Conservation (phyloP, 2,329 filamentous ascomycete species). For the Monosporascus sp. region DNA sequence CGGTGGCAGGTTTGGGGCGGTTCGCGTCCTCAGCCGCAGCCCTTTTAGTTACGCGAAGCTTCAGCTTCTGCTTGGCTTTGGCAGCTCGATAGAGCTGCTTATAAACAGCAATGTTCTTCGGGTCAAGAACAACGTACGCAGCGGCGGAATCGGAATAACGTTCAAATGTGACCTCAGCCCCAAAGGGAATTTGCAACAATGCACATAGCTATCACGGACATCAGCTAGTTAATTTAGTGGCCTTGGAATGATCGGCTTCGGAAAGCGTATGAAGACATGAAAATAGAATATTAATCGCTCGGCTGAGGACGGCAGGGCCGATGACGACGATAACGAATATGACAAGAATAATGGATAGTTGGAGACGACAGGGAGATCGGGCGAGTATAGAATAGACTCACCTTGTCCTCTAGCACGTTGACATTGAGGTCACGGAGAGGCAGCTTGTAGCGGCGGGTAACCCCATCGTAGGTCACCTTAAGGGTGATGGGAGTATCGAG, state of each 20-base stretch:
- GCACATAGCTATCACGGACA: conserved; percentile 55
- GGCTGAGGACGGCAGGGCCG: conserved; percentile 42
- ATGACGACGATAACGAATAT: conserved; percentile 63
- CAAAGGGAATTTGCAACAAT: conserved; percentile 59
- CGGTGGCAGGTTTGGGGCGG: conserved; percentile 38
- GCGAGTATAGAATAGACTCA: conserved; percentile 44
- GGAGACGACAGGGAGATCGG: neutral
- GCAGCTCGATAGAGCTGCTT: conserved; percentile 96
- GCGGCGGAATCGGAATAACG: conserved; percentile 92
- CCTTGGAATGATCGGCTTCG: too few relatives aligned
- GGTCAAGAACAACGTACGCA: conserved; percentile 74
- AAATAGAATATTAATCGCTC: neutral
- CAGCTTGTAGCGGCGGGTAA: conserved; percentile 80
- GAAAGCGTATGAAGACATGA: neutral
- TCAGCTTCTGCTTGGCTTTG: conserved; percentile 97
- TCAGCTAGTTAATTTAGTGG: neutral
- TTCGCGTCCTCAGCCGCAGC: conserved; percentile 27
- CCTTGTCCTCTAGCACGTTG: conserved; percentile 73
- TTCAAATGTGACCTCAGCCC: conserved; percentile 68
- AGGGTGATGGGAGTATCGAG: conserved; percentile 75
- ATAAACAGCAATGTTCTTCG: conserved; percentile 75
- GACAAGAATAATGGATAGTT: conserved; percentile 1
- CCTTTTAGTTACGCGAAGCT: conserved; percentile 65
- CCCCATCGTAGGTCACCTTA: conserved; percentile 76
- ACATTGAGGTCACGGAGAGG: conserved; percentile 79